Evolutionary conservation across 2,329 filamentous ascomycete species (phyloP).

Genomic region (Penicillium sp.): DNA sequence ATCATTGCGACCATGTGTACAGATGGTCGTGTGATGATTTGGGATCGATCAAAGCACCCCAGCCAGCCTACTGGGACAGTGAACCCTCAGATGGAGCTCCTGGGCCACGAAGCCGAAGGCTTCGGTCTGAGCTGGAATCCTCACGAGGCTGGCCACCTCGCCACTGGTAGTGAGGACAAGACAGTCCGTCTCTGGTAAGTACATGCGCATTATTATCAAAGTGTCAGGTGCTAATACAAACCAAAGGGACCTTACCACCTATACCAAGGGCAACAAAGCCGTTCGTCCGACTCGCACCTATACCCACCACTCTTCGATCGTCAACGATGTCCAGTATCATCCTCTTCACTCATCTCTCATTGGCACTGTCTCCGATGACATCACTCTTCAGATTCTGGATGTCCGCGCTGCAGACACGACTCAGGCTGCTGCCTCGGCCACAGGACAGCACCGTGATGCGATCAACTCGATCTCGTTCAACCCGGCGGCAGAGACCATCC

Average conservation of each 20-base stretch:
- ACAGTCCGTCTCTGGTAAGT: constrained; percentile 86
- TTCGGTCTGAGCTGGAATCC: constrained; percentile 94
- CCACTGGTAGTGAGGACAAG: constrained; percentile 86
- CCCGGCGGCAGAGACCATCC: constrained; percentile 79
- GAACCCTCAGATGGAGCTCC: constrained; percentile 78
- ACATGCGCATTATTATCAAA: background rate
- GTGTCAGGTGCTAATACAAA: constrained; percentile 1
- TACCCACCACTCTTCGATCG: constrained; percentile 82
- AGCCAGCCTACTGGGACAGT: constrained; percentile 70
- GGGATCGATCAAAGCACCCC: constrained; percentile 92
- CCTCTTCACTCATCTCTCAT: constrained; percentile 81
- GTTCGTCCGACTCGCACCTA: constrained; percentile 73
- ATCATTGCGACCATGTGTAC: constrained; percentile 91
- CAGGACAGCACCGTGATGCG: constrained; percentile 79
- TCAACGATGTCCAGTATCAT: constrained; percentile 97
- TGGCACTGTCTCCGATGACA: constrained; percentile 91
- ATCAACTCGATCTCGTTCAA: constrained; percentile 98
- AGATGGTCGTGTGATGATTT: constrained; percentile 84
- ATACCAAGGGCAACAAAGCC: constrained; percentile 66
- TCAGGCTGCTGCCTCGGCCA: constrained; percentile 66
- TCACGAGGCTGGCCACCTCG: constrained; percentile 74
- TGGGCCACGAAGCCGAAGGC: constrained; percentile 83
- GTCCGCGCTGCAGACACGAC: constrained; percentile 66
- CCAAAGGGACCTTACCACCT: constrained; percentile 72
- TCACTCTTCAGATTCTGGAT: constrained; percentile 89